A percentile compares a stretch with the other conserved stretches of the same genome.
Evolutionary conservation across 2,329 filamentous ascomycete species (phyloP).

Genomic region (Aspergillus flavus): DNA sequence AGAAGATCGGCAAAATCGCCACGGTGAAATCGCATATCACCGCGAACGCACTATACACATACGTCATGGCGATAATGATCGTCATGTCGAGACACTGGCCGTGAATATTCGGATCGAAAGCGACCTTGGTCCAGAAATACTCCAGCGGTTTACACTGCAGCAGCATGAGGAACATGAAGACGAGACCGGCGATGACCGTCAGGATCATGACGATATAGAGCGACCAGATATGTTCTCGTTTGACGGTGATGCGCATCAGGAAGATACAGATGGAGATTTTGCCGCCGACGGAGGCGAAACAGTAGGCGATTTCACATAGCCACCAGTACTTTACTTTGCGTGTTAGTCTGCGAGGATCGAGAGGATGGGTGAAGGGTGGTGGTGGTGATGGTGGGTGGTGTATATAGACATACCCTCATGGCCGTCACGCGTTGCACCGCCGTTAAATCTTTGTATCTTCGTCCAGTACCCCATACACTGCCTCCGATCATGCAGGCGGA

Average conservation of each 20-base stretch:
- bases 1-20: conserved; percentile 55
- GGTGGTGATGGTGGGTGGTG: no score
- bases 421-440: conserved; percentile 24
- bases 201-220: conserved; percentile 50
- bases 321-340: conserved; percentile 45
- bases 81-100: conserved; percentile 47
- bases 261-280: conserved; percentile 58
- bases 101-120: conserved; percentile 29
- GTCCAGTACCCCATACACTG: conserved; percentile 32
- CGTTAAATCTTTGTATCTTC: conserved; percentile 20
- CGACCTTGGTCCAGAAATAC: conserved; percentile 51
- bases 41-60: conserved; percentile 36
- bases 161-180: conserved; percentile 56
- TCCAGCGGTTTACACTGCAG: conserved; percentile 56
- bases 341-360: background rate
- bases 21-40: conserved; percentile 55
- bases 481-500: conserved; percentile 35
- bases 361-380: no score
- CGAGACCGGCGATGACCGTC: conserved; percentile 48
- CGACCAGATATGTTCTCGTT: conserved; percentile 49
- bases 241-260: conserved; percentile 54
- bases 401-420: conserved; percentile 26
- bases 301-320: conserved; percentile 56
- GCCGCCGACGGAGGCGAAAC: conserved; percentile 48
- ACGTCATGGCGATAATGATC: conserved; percentile 37